Percentiles rank a stretch among this genome's conserved stretches.
Conservation (phyloP, 495 filamentous ascomycete genomes). For the Talaromyces wortmannii region DNA sequence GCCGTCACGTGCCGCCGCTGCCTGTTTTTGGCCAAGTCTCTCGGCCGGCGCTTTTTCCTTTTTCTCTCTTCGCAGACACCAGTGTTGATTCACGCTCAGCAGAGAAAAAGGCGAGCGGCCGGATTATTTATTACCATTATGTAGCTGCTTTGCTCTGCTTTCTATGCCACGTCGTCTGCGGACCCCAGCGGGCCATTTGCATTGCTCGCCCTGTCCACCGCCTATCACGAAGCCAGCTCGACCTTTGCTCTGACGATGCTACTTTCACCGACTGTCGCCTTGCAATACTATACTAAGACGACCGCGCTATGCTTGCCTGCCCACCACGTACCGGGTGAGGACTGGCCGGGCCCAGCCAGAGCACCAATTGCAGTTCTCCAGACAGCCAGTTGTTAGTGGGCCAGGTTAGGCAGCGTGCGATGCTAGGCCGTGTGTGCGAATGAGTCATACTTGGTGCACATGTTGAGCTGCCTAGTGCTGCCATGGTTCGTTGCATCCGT, state of each 20-base stretch:
- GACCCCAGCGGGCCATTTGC: background rate
- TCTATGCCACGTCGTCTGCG: background rate
- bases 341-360: background rate
- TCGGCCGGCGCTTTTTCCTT: no score
- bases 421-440: background rate
- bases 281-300: no score
- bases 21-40: background rate
- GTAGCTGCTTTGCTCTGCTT: background rate
- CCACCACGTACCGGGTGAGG: background rate
- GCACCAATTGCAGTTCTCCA: background rate
- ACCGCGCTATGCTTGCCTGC: background rate
- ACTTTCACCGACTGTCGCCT: no score
- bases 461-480: no score
- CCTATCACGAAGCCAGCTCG: no score
- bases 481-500: no score
- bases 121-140: background rate
- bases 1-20: background rate
- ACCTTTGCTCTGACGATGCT: no score
- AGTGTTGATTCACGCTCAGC: no score
- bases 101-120: no score
- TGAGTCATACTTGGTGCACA: background rate
- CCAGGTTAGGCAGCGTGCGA: background rate
- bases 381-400: background rate
- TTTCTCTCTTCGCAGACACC: no score
- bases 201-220: background rate